Evolutionary conservation across 345 rosid genomes (phyloP).

Genomic region (Clausena lansium): DNA sequence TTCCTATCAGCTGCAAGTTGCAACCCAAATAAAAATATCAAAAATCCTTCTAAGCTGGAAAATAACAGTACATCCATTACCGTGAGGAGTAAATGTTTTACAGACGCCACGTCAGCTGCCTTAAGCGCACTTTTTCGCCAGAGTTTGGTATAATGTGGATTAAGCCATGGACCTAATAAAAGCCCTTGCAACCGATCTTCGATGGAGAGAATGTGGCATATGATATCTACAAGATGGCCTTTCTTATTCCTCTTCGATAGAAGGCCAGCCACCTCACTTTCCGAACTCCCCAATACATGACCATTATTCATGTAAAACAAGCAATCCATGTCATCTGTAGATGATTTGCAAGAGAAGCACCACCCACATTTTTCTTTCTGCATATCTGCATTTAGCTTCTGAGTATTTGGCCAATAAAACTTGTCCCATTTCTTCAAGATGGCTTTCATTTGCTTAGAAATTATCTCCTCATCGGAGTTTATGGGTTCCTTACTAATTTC

Average conservation of each 20-base stretch:
- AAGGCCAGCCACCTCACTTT: slow-evolving; percentile 39
- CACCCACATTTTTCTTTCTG: slow-evolving; percentile 92
- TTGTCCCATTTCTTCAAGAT: slow-evolving; percentile 62
- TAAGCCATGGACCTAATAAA: slow-evolving; percentile 85
- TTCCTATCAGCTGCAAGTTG: background rate
- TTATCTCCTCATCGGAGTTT: slow-evolving; percentile 67
- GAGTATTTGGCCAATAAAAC: slow-evolving; percentile 60
- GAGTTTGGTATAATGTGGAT: slow-evolving; percentile 53
- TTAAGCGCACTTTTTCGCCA: slow-evolving; percentile 64
- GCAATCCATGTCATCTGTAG: slow-evolving; percentile 57
- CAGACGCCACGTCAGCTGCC: slow-evolving; percentile 52
- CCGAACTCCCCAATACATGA: slow-evolving; percentile 38
- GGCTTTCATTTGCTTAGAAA: slow-evolving; percentile 66
- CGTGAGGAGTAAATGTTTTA: slow-evolving; percentile 52
- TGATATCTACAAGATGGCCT: slow-evolving; percentile 54
- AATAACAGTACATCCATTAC: slow-evolving; percentile 41
- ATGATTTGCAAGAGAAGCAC: slow-evolving; percentile 77
- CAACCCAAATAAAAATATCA: background rate
- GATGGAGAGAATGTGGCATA: slow-evolving; percentile 52
- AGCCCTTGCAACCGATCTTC: slow-evolving; percentile 86
- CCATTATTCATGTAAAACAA: slow-evolving; percentile 61
- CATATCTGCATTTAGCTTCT: slow-evolving; percentile 32
- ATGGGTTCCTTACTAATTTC: slow-evolving; percentile 35
- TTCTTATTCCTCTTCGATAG: slow-evolving; percentile 35
- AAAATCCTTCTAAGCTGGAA: background rate